Evolutionary conservation across 169 alveolate species (phyloP).

Genomic region (Theileria sp.): DNA sequence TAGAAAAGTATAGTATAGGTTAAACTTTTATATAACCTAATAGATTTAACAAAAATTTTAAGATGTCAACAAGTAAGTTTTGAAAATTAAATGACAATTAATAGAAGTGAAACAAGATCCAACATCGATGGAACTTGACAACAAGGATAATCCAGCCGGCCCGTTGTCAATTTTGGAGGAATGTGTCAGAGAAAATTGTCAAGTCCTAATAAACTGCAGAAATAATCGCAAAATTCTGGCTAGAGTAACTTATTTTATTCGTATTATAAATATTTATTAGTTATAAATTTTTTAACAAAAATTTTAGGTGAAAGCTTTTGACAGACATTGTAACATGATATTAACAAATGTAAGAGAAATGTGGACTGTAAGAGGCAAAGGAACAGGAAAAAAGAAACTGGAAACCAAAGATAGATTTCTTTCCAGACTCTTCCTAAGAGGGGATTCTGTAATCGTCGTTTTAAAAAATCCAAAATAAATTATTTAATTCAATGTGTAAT

Average conservation of each 20-base stretch:
- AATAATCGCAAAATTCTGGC: constrained; percentile 96
- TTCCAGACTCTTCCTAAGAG: constrained; percentile 94
- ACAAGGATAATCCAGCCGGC: constrained; percentile 91
- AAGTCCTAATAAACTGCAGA: constrained; percentile 93
- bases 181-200: constrained; percentile 93
- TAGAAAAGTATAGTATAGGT: not conserved
- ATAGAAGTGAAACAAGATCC: constrained; percentile 20
- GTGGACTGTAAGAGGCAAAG: constrained; percentile 91
- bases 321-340: constrained; percentile 95
- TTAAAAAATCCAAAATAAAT: constrained; percentile 92
- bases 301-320: constrained; percentile 91
- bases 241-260: constrained; percentile 76
- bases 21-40: not conserved
- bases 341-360: constrained; percentile 96
- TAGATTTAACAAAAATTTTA: not conserved
- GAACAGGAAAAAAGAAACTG: constrained; percentile 82
- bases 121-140: constrained; percentile 29
- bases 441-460: constrained; percentile 94
- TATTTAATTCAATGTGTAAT: not conserved
- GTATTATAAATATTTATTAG: not conserved
- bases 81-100: not conserved
- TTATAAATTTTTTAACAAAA: not conserved
- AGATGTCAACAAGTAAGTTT: constrained; percentile 35
- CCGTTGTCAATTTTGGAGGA: constrained; percentile 93
- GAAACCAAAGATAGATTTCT: constrained; percentile 94